Conservation (phyloP, 2,329 filamentous ascomycete genomes). For the Calonectria pseudoreteaudii region DNA sequence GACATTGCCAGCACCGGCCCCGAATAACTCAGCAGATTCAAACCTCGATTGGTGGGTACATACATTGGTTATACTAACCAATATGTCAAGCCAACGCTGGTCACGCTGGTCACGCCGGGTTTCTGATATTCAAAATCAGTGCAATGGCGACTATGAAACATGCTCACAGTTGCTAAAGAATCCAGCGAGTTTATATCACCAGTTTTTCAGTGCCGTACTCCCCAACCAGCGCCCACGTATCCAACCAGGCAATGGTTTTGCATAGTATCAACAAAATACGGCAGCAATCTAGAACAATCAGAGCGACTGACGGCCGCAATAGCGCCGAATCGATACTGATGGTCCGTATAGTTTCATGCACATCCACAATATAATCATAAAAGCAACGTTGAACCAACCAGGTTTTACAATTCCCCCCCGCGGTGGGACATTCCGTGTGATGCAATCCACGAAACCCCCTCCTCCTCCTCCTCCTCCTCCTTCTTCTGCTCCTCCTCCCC, state of each 20-base stretch:
- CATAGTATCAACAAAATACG: neutral
- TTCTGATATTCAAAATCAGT: neutral
- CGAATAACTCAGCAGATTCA: neutral
- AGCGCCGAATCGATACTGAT: neutral
- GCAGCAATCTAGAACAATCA: neutral
- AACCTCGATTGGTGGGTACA: neutral
- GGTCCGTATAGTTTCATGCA: neutral
- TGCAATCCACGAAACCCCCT: neutral
- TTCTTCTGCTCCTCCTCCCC: too few species aligned
- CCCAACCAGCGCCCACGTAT: neutral
- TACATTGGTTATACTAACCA: neutral
- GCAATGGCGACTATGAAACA: neutral
- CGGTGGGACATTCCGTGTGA: neutral
- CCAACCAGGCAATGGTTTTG: neutral
- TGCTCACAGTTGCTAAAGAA: neutral
- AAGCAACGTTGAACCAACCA: neutral
- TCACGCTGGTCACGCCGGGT: too few species aligned
- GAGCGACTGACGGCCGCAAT: neutral
- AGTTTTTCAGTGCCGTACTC: neutral
- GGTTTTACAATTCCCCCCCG: neutral
- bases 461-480: neutral
- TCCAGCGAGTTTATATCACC: too few species aligned
- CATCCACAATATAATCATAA: neutral
- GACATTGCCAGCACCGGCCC: neutral
- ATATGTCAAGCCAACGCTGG: neutral